These are phyloP conservation scores for Avicennia marina DNA, from an alignment of 257 asterid species.

Conservation along the genomic window DNA sequence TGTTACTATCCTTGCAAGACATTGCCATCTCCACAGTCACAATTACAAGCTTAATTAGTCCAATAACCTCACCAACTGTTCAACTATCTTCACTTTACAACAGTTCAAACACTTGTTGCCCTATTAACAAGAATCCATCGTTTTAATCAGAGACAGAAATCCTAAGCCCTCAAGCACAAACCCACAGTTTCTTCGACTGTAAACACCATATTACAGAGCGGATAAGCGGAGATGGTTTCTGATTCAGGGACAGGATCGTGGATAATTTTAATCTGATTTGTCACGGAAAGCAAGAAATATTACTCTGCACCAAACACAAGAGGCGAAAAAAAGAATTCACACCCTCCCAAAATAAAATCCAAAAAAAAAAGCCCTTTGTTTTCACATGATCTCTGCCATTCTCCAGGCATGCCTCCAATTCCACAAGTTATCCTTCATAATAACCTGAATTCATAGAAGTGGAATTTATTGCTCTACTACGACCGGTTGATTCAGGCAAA, in stretches of 20 bases:
- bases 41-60: background rate
- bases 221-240: conserved; percentile 10
- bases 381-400: conserved; percentile 23
- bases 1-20: conserved; percentile 65
- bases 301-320: conserved; percentile 28
- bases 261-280: background rate
- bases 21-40: conserved; percentile 44
- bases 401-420: conserved; percentile 32
- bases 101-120: conserved; percentile 17
- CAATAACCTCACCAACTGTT: conserved; percentile 1
- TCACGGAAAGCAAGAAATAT: conserved; percentile 29
- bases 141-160: conserved; percentile 7
- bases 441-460: conserved; percentile 1
- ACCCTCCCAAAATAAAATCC: conserved; percentile 8
- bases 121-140: background rate
- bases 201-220: background rate
- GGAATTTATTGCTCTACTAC: too few relatives aligned
- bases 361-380: background rate
- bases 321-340: conserved; percentile 1
- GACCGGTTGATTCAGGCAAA: conserved; percentile 8
- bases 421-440: conserved; percentile 28
- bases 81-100: conserved; percentile 11
- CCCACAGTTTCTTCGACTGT: background rate
- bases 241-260: conserved; percentile 4
- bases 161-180: conserved; percentile 22